These are phyloP conservation scores for Heliosperma pusillum DNA, from an alignment of 148 eudicot genomes.

Conservation along the genomic window DNA sequence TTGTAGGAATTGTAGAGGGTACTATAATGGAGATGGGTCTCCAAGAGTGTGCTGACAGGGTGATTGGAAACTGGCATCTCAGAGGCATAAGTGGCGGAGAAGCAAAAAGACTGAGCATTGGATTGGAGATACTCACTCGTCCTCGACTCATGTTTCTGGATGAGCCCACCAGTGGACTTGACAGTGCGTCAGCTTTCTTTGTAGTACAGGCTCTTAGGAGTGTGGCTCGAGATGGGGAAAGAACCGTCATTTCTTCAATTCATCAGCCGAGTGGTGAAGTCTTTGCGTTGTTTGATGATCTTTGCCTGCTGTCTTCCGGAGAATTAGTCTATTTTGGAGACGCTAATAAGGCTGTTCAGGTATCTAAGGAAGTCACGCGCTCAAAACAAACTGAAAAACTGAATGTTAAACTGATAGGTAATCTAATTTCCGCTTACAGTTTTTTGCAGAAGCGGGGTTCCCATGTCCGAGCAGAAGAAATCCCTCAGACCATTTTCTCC, in stretches of 20 bases:
- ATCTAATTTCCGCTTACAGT: slow-evolving; percentile 34
- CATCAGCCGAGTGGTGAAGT: slow-evolving; percentile 92
- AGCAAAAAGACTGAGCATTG: slow-evolving; percentile 72
- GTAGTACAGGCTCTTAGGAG: slow-evolving; percentile 75
- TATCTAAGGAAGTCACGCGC: slow-evolving; percentile 10
- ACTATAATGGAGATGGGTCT: slow-evolving; percentile 79
- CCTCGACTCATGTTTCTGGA: slow-evolving; percentile 75
- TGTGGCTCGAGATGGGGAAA: slow-evolving; percentile 56
- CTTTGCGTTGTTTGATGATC: slow-evolving; percentile 81
- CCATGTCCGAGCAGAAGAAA: slow-evolving; percentile 88
- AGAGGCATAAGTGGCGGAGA: slow-evolving; percentile 90
- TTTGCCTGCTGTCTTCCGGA: slow-evolving; percentile 65
- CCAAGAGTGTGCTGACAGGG: slow-evolving; percentile 62
- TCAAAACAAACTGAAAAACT: no score
- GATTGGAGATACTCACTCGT: slow-evolving; percentile 59
- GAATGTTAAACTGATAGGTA: background rate
- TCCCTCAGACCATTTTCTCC: slow-evolving; percentile 90
- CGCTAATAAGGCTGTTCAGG: slow-evolving; percentile 60
- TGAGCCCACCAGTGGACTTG: slow-evolving; percentile 87
- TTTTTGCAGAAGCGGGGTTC: slow-evolving; percentile 81
- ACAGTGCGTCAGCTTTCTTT: slow-evolving; percentile 83
- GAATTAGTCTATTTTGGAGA: slow-evolving; percentile 76
- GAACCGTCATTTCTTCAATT: slow-evolving; percentile 69
- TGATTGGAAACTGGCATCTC: slow-evolving; percentile 77
- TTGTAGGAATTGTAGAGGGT: slow-evolving; percentile 51